A percentile compares a stretch with the other conserved stretches of the same genome.
Evolutionary conservation across 1,284 basidiomycete genomes (phyloP).

Genomic region (Ganoderma resinaceum): DNA sequence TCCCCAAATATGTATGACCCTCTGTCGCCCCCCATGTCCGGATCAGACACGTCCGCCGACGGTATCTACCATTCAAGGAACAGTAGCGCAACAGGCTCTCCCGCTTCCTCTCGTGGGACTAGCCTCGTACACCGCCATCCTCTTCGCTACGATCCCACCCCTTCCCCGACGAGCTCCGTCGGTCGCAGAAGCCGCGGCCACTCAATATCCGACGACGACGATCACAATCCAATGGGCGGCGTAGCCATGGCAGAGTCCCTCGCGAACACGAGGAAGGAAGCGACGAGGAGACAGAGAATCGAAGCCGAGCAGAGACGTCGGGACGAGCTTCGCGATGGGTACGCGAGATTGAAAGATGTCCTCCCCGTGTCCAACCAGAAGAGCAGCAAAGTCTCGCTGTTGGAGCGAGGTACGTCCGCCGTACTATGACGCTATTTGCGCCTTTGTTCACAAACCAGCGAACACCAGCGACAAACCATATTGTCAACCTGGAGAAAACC

Average conservation of each 20-base stretch:
- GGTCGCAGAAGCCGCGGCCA: slow-evolving; percentile 68
- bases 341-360: slow-evolving; percentile 85
- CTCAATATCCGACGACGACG: slow-evolving; percentile 81
- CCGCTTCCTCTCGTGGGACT: slow-evolving; percentile 74
- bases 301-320: slow-evolving; percentile 87
- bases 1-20: slow-evolving; percentile 83
- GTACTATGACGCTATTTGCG: slow-evolving; percentile 8
- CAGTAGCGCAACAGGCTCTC: slow-evolving; percentile 77
- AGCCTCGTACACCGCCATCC: slow-evolving; percentile 75
- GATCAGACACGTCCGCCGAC: slow-evolving; percentile 84
- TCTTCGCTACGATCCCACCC: slow-evolving; percentile 77
- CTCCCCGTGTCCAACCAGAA: slow-evolving; percentile 88
- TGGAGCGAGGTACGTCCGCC: slow-evolving; percentile 77
- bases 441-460: slow-evolving; percentile 14
- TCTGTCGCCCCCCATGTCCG: slow-evolving; percentile 81
- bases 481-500: slow-evolving; percentile 69
- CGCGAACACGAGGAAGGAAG: slow-evolving; percentile 81
- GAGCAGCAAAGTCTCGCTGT: slow-evolving; percentile 85
- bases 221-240: slow-evolving; percentile 68
- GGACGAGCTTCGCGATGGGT: slow-evolving; percentile 88
- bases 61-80: slow-evolving; percentile 78
- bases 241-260: slow-evolving; percentile 68
- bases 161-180: slow-evolving; percentile 76
- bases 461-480: slow-evolving; percentile 73
- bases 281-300: slow-evolving; percentile 81